phyloP scores from a whole-genome alignment of 768 basidiomycete species.

The Termitomyces titanicus region DNA sequence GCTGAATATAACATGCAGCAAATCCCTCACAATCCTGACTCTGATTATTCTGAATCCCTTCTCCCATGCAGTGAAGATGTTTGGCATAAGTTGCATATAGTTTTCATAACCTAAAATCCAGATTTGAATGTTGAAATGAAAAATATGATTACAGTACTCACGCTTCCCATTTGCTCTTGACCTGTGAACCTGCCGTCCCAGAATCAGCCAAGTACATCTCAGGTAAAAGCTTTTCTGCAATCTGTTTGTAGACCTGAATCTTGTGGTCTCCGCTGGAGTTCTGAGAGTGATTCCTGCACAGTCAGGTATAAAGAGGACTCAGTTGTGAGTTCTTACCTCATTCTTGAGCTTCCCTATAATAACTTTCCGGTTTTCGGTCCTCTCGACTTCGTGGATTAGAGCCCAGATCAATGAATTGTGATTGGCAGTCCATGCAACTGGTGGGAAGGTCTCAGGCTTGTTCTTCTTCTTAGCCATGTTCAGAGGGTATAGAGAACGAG shows the following conservation, averaged over 20 bases:
- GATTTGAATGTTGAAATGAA: not conserved
- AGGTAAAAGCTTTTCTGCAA: not conserved
- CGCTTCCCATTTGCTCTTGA: not conserved
- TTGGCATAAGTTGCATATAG: not conserved
- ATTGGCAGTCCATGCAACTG: not conserved
- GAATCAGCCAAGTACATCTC: not conserved
- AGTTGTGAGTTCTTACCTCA: not conserved
- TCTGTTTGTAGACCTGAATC: not conserved
- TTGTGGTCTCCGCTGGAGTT: not conserved
- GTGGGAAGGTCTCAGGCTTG: too few relatives aligned
- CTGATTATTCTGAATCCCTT: not conserved
- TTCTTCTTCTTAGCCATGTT: too few relatives aligned
- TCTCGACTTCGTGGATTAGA: not conserved
- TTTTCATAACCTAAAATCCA: not conserved
- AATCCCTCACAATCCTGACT: not conserved
- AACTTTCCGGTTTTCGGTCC: not conserved
- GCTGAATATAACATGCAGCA: not conserved
- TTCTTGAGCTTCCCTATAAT: not conserved
- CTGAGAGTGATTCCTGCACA: not conserved
- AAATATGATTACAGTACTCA: not conserved
- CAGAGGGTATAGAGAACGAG: too few relatives aligned
- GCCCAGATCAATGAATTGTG: not conserved
- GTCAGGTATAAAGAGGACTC: too few relatives aligned
- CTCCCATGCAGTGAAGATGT: not conserved
- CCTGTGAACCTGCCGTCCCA: not conserved